phyloP scores from a whole-genome alignment of 192 early-diverging fungal genomes.

The Spizellomyces sp. region DNA sequence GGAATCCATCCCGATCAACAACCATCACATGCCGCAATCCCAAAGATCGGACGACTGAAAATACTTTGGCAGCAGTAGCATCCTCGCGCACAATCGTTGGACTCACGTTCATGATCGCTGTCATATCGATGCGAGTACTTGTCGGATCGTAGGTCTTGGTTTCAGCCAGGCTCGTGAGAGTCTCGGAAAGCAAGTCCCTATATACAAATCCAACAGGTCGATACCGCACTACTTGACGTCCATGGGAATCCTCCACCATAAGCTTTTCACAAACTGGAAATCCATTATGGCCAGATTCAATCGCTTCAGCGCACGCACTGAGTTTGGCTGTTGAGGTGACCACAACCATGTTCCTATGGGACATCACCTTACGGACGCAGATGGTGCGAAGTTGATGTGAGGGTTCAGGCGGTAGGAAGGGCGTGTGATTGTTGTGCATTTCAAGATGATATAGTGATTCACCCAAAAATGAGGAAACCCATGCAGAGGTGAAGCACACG shows the following conservation, averaged over 20 bases:
- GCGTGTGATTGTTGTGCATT: slow-evolving; percentile 36
- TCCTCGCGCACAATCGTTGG: slow-evolving; percentile 34
- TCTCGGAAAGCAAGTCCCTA: slow-evolving; percentile 7
- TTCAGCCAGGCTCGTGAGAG: not conserved
- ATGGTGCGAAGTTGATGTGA: slow-evolving; percentile 21
- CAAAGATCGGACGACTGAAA: slow-evolving; percentile 31
- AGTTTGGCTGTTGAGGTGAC: slow-evolving; percentile 14
- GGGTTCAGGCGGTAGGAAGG: slow-evolving; percentile 37
- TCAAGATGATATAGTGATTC: slow-evolving; percentile 43
- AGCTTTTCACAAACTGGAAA: slow-evolving; percentile 37
- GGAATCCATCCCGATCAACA: slow-evolving; percentile 33
- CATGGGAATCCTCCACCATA: slow-evolving; percentile 5
- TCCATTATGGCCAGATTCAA: slow-evolving; percentile 13
- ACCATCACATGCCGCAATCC: slow-evolving; percentile 43
- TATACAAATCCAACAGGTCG: slow-evolving; percentile 15
- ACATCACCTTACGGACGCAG: slow-evolving; percentile 25
- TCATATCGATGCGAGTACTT: slow-evolving; percentile 15
- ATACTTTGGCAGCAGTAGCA: slow-evolving; percentile 40
- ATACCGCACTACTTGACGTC: slow-evolving; percentile 5
- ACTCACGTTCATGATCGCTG: slow-evolving; percentile 22
- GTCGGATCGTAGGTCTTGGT: slow-evolving; percentile 2
- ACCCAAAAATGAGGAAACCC: slow-evolving; percentile 31
- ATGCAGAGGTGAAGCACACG: slow-evolving; percentile 21
- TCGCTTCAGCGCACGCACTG: not conserved
- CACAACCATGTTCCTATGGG: slow-evolving; percentile 12